phyloP scores from a whole-genome alignment of 164 flowering plant genomes.

The grape (Vitis vinifera) region ASM3070453v1 NC_081811.1:3133001-3133500 shows the following conservation, averaged over 20 bases:
- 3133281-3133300: conserved; percentile 30
- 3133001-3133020: conserved; percentile 4
- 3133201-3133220: conserved; percentile 29
- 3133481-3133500: conserved; percentile 1
- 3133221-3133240: neutral
- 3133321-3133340: conserved; percentile 29
- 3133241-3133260: conserved; percentile 14
- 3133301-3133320: conserved; percentile 22
- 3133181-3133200: conserved; percentile 26
- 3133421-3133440: neutral
- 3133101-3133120: conserved; percentile 24
- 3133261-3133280: conserved; percentile 28
- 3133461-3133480: neutral
- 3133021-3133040: conserved; percentile 16
- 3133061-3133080: conserved; percentile 11
- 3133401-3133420: conserved; percentile 50
- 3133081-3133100: conserved; percentile 14
- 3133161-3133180: conserved; percentile 35
- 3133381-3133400: conserved; percentile 45
- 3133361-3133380: conserved; percentile 47
- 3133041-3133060: conserved; percentile 16
- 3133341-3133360: conserved; percentile 35
- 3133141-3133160: conserved; percentile 56
- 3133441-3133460: neutral
- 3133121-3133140: conserved; percentile 37